These are phyloP conservation scores for Penicillium sp. DNA, from an alignment of 2,329 filamentous ascomycete species.

Conservation along the genomic window DNA sequence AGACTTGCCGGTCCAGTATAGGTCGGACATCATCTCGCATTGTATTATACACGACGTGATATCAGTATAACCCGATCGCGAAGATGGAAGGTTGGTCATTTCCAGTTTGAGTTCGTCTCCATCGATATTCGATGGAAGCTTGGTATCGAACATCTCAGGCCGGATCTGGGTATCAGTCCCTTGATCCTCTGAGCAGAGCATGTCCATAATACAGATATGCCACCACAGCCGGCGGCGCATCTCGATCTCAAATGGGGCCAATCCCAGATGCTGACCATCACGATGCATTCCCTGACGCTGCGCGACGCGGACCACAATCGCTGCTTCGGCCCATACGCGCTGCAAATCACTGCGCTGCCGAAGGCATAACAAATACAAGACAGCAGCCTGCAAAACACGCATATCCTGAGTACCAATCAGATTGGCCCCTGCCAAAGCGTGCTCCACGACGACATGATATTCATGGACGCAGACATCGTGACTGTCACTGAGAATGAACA, in stretches of 20 bases:
- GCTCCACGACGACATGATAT: too few species aligned
- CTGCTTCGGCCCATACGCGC: slow-evolving; percentile 11
- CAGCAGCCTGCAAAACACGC: too few species aligned
- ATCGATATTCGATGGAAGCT: slow-evolving; percentile 27
- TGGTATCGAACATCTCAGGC: slow-evolving; percentile 23
- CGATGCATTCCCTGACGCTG: slow-evolving; percentile 9
- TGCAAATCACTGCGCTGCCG: slow-evolving; percentile 3
- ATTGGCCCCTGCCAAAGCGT: too few species aligned
- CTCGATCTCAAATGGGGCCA: slow-evolving; percentile 22
- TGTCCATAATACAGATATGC: slow-evolving; percentile 30
- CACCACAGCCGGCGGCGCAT: slow-evolving; percentile 33
- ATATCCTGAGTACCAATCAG: too few species aligned
- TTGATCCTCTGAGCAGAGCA: slow-evolving; percentile 29
- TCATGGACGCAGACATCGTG: too few species aligned
- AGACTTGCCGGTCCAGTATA: slow-evolving; percentile 9
- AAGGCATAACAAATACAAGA: too few species aligned
- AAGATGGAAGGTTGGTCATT: slow-evolving; percentile 10
- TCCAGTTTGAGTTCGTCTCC: slow-evolving; percentile 20
- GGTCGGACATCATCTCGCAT: slow-evolving; percentile 14
- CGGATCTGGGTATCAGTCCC: slow-evolving; percentile 27
- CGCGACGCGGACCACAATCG: slow-evolving; percentile 11
- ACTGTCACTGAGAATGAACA: too few species aligned
- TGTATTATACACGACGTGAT: slow-evolving; percentile 26
- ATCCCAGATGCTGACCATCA: slow-evolving; percentile 4
- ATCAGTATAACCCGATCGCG: slow-evolving; percentile 19